phyloP scores from a whole-genome alignment of 116 monocot species.

The Iris pallida region DNA sequence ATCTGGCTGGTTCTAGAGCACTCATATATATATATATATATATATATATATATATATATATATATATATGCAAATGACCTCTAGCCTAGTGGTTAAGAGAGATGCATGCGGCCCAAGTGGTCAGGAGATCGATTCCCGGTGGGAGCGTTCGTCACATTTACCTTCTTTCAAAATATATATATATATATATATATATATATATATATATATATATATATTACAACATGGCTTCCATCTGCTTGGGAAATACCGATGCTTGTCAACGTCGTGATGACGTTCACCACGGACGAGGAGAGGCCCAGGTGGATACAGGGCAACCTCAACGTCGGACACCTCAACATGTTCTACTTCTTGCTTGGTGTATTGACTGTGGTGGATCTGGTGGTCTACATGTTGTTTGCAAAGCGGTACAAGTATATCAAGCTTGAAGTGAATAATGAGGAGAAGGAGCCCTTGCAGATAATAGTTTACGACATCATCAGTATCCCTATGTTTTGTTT shows the following conservation, averaged over 20 bases:
- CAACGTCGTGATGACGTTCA: slow-evolving; percentile 27
- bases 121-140: no score
- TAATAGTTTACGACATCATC: slow-evolving; percentile 1
- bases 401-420: slow-evolving; percentile 55
- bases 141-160: no score
- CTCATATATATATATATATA: no score
- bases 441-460: neutral
- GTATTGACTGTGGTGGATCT: slow-evolving; percentile 36
- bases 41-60: no score
- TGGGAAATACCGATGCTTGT: slow-evolving; percentile 69
- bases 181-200: no score
- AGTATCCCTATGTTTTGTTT: no score
- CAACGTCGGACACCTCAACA: slow-evolving; percentile 52
- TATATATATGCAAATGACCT: no score
- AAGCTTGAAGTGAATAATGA: slow-evolving; percentile 9
- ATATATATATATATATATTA: no score
- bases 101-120: no score
- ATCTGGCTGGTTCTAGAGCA: no score
- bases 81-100: no score
- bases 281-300: slow-evolving; percentile 3
- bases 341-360: slow-evolving; percentile 71
- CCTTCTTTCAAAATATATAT: no score
- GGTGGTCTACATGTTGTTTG: slow-evolving; percentile 34
- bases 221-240: slow-evolving; percentile 83
- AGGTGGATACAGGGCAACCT: slow-evolving; percentile 71